Base-by-base conservation (phyloP, 1,284 basidiomycete genomes). In the Fistulina hepatica region DNA sequence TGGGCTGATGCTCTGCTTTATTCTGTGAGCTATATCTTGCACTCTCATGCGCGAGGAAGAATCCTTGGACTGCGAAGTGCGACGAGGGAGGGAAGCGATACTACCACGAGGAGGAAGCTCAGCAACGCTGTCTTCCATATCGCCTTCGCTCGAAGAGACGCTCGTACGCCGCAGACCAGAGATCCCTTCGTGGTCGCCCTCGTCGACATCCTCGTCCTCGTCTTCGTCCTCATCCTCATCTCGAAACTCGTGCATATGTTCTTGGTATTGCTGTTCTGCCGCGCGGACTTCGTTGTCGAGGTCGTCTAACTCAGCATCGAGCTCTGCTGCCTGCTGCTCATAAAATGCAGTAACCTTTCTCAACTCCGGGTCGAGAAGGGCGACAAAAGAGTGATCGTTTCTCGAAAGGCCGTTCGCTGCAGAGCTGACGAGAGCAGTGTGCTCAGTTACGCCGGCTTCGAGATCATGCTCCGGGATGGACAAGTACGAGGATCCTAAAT, bases 311-410 rank as follows among this genome's bases (percentile, higher is more conserved):
- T 84, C 78, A 2, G 69, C 67, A 10, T 75, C 52, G 1, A 93
- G 57, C 42, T 92, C 84, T 26, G 67, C 71, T 50, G 84, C 78
- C 57, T 92, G 88, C 6, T 63, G 52, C 40, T 73, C 70, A 58
- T 97, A 97, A 56, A 97, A 97, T 1, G 65, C 45, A 21, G 67
- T 65, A 16, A 97, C 82, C 68, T 94, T 97, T 52, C 69, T 64
- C 28, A 94, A 66, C 53, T 98, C 92, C 41, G 73, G 68, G 56
- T 95, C 83, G 22, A 97, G 69, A 0, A 92, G 67, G 0, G 79
- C 74, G 9, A 69, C 59, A 57, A 97, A 95, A 17, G 72, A 49
- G 3, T 57, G 54, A 49, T 86, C 74, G 5, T 71, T 71, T 21
- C 58, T 55, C 19, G 60, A 57, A n/a, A n/a, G n/a, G n/a, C n/a